Conservation (phyloP, 306 rosid species). For the Malus sylvestris region DNA sequence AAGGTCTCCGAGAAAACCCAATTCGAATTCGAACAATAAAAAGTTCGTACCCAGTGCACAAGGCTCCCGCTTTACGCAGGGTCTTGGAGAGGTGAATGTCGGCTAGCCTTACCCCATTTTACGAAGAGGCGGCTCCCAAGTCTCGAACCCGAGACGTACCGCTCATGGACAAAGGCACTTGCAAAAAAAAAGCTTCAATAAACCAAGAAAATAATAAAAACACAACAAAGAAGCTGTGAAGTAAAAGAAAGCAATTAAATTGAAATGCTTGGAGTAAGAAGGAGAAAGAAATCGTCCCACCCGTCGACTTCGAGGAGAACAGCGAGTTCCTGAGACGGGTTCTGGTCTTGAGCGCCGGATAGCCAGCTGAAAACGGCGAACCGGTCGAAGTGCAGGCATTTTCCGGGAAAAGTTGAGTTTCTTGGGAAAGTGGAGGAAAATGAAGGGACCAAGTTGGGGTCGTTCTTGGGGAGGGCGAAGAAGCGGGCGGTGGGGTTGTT, state of each 20-base stretch:
- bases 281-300: constrained; percentile 25
- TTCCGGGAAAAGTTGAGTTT: constrained; percentile 23
- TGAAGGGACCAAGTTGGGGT: constrained; percentile 17
- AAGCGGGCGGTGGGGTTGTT: neutral
- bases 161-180: too few relatives aligned
- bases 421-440: constrained; percentile 18
- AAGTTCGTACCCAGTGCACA: too few relatives aligned
- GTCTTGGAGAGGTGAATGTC: too few relatives aligned
- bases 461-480: constrained; percentile 7
- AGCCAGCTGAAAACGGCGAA: constrained; percentile 32
- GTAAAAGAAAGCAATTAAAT: neutral
- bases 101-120: too few relatives aligned
- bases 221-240: neutral
- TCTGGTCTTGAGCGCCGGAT: constrained; percentile 18
- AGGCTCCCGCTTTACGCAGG: too few relatives aligned
- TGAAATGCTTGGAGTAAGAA: neutral
- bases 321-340: constrained; percentile 47
- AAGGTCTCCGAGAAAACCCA: neutral
- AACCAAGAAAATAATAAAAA: neutral
- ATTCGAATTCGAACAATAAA: neutral
- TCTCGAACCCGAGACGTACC: too few relatives aligned
- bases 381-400: constrained; percentile 28
- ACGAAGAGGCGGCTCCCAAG: too few relatives aligned
- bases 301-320: constrained; percentile 91
- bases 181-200: neutral